Evolutionary conservation across 2,329 filamentous ascomycete species (phyloP), one percentile per base, ranked within the genome.

Genomic region (Sclerotiophoma versabilis): DNA sequence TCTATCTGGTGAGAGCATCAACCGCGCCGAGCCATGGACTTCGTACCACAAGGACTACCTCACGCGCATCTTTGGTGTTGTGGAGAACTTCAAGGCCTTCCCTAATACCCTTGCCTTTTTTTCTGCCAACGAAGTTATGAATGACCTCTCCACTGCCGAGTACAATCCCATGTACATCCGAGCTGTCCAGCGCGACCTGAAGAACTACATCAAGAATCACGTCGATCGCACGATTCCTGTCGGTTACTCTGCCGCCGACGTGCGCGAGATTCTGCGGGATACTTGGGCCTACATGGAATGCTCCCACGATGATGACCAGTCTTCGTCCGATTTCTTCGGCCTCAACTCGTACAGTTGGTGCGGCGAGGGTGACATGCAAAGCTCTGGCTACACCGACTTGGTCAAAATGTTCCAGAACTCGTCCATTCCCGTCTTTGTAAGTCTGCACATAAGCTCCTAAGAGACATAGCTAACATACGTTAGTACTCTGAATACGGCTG

Each of bases 251-350:
- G 86, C 87, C 50, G 90, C 90, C 42, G 90, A 93, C 72, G 90
- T 93, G 36, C 87, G 90, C 56, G 77, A 83, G 1, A 85, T 91
- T 36, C 83, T 93, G 20, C 81, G 87, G 70, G 90, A 93, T 66
- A 88, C 84, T 49, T 92, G 83, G 84, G 86, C 89, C 72, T 93
- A 90, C 77, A 81, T 92, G 77, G 83, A 89, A 71, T 93, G 90
- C 77, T 78, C 82, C 30, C 74, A 76, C 33, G 66, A 74, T 65
- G 79, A 84, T 56, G 80, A 84, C 56, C 80, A 83, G 71, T 89
- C 87, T 62, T 83, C 84, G 25, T 85, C 83, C 49, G 90, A 93
- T 67, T 80, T 93, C 66, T 92, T 93, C 67, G 90, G 90, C 30
- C 80, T 93, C 51, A 93, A 93, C 77, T 85, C 83, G 77, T 88